Evolutionary conservation across 306 rosid genomes (phyloP), one percentile per base, ranked within the genome.

Genomic region (Sicyos edulis): DNA sequence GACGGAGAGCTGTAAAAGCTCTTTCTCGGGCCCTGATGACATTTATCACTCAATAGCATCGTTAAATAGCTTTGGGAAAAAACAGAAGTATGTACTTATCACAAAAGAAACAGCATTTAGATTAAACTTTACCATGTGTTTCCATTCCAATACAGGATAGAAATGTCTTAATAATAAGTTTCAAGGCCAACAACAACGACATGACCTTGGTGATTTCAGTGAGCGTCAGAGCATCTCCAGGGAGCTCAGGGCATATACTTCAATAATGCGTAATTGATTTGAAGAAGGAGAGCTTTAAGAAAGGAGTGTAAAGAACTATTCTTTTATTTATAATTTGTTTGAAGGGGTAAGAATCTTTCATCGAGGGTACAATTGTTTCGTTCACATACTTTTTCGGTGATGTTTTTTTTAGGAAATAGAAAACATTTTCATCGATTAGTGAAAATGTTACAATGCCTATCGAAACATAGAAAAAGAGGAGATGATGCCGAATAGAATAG

Each of bases 21-120:
- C 98, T 78, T 87, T 90, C 81, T 88, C 98, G 40, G 98, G 96
- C 54, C 97, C 98, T 93, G 78, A 74, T 61, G 57, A 37, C 54
- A 51, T 20, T 52, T 22, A 24, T 58, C 42, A 12, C 64, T 58
- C 17, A 58, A 26, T 58, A 24, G 64, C n/a, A 58, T 58, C 8
- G 10, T 58, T 19, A 56, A 56, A 9, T 56, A 56, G 3, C 1
- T 24, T 57, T 58, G 8, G 19, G 19, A n/a, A 17, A 54, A 10
- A 16, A 54, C 3, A 37, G 42, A 8, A 55, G 60, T 17, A 55
- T 21, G 63, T 2, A 21, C 34, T 20, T 20, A 57, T 57, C 63
- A 57, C 37, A 20, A 57, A 57, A 37, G 40, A 57, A 57, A 57
- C 63, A 57, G 8, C 63, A 57, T 17, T 19, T 17, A 54, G 8